Percentiles rank a stretch among this genome's conserved stretches.
Conservation (phyloP, 2,329 filamentous ascomycete genomes). For the Fusarium hainanense region DNA sequence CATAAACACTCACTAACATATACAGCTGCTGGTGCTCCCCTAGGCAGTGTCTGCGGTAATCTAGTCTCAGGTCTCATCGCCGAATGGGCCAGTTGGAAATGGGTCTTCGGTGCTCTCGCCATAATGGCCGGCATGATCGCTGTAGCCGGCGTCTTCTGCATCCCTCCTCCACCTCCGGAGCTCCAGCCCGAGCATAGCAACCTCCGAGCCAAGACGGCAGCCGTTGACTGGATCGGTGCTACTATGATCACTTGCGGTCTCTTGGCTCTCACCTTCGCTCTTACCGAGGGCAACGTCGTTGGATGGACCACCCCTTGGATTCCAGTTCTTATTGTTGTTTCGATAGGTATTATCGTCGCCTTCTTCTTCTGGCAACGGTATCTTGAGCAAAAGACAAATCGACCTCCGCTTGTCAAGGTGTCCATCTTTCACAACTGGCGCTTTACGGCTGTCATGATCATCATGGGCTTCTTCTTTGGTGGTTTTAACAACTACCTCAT, state of each 20-base stretch:
- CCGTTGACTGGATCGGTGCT: slow-evolving; percentile 75
- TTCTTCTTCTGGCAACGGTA: slow-evolving; percentile 71
- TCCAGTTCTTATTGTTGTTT: slow-evolving; percentile 67
- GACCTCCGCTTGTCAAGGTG: slow-evolving; percentile 72
- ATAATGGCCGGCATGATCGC: slow-evolving; percentile 69
- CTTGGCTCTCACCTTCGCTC: slow-evolving; percentile 71
- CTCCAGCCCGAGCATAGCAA: slow-evolving; percentile 39
- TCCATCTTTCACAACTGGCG: slow-evolving; percentile 69
- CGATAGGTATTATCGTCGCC: slow-evolving; percentile 64
- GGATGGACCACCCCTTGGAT: slow-evolving; percentile 75
- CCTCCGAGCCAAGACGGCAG: slow-evolving; percentile 52
- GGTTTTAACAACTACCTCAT: slow-evolving; percentile 76
- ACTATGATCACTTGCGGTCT: slow-evolving; percentile 70
- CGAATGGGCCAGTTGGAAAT: slow-evolving; percentile 72
- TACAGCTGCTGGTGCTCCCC: slow-evolving; percentile 69
- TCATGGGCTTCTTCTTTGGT: slow-evolving; percentile 74
- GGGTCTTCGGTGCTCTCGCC: slow-evolving; percentile 73
- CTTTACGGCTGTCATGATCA: slow-evolving; percentile 72
- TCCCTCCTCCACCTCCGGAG: slow-evolving; percentile 62
- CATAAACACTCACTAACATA: not conserved
- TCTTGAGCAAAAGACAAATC: slow-evolving; percentile 47
- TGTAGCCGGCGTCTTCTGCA: slow-evolving; percentile 66
- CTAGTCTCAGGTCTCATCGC: slow-evolving; percentile 72
- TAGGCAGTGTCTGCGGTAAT: slow-evolving; percentile 74
- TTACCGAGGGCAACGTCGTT: slow-evolving; percentile 76